These are phyloP conservation scores for Alternaria sp. DNA, from an alignment of 2,329 filamentous ascomycete genomes.

Conservation along the genomic window DNA sequence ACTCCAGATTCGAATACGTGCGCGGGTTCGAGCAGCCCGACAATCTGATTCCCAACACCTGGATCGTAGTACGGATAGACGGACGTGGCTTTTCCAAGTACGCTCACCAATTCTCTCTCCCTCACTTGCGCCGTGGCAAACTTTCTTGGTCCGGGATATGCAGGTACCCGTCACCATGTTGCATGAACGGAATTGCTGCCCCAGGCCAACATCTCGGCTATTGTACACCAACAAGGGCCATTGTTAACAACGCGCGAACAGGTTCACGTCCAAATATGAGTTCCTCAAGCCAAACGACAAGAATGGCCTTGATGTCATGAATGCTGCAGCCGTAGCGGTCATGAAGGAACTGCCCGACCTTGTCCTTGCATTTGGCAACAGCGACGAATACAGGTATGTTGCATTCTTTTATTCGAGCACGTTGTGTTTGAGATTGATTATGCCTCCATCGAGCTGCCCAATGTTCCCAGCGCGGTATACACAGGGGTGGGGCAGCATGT, in stretches of 20 bases:
- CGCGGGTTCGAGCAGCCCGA: slow-evolving; percentile 86
- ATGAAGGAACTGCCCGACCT: slow-evolving; percentile 85
- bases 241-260: slow-evolving; percentile 45
- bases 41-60: slow-evolving; percentile 83
- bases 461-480: not conserved
- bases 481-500: slow-evolving; percentile 12
- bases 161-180: slow-evolving; percentile 24
- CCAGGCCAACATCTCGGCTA: slow-evolving; percentile 10
- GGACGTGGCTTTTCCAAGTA: slow-evolving; percentile 95
- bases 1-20: slow-evolving; percentile 86
- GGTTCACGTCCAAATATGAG: slow-evolving; percentile 79
- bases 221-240: not conserved
- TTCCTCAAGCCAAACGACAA: slow-evolving; percentile 94
- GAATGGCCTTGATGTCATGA: slow-evolving; percentile 91
- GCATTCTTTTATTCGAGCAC: not conserved
- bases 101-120: slow-evolving; percentile 11
- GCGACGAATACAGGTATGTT: slow-evolving; percentile 85
- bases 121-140: not conserved
- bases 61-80: slow-evolving; percentile 93
- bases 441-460: not conserved
- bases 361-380: slow-evolving; percentile 87
- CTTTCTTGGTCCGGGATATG: slow-evolving; percentile 13
- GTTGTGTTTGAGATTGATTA: slow-evolving; percentile 24
- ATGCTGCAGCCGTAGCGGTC: slow-evolving; percentile 83
- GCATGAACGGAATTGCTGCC: slow-evolving; percentile 13